Percentiles rank a stretch among this genome's conserved stretches.
These are phyloP conservation scores for Auriscalpium vulgare DNA, from an alignment of 768 basidiomycete species.

Conservation along the genomic window DNA sequence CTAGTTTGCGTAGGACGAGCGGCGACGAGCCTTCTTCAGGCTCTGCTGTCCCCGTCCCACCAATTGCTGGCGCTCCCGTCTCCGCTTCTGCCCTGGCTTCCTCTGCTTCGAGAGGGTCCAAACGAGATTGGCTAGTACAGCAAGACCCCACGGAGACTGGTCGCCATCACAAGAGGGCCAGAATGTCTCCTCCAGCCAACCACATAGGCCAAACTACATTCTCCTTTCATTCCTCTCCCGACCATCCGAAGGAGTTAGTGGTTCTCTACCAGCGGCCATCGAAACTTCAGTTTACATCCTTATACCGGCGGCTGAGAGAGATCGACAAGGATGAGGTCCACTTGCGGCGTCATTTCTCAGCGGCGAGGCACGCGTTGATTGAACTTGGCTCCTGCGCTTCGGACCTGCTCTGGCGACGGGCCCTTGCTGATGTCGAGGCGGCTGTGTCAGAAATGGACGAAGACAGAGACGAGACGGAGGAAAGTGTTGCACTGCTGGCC, in stretches of 20 bases:
- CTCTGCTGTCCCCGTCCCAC: slow-evolving; percentile 7
- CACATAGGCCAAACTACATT: no score
- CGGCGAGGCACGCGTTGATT: slow-evolving; percentile 36
- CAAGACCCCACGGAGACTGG: background rate
- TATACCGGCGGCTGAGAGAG: slow-evolving; percentile 40
- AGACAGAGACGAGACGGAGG: slow-evolving; percentile 28
- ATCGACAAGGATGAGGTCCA: slow-evolving; percentile 33
- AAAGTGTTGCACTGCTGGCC: slow-evolving; percentile 17
- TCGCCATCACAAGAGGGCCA: no score
- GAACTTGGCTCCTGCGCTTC: slow-evolving; percentile 64
- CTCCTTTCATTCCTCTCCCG: background rate
- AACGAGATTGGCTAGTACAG: slow-evolving; percentile 1
- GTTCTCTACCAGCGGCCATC: slow-evolving; percentile 41
- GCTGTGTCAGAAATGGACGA: slow-evolving; percentile 15
- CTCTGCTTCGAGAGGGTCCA: background rate
- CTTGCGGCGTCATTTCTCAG: slow-evolving; percentile 35
- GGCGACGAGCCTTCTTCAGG: slow-evolving; percentile 13
- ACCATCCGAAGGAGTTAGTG: slow-evolving; percentile 39
- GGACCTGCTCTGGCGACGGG: slow-evolving; percentile 62
- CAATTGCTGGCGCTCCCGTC: slow-evolving; percentile 7
- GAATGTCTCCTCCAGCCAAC: no score
- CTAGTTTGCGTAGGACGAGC: slow-evolving; percentile 5
- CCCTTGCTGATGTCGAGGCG: slow-evolving; percentile 33
- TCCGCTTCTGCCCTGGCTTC: slow-evolving; percentile 9
- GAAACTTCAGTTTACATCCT: slow-evolving; percentile 28